These are phyloP conservation scores for Penicillium alfredii DNA, from an alignment of 495 filamentous ascomycete species.

Conservation along the genomic window DNA sequence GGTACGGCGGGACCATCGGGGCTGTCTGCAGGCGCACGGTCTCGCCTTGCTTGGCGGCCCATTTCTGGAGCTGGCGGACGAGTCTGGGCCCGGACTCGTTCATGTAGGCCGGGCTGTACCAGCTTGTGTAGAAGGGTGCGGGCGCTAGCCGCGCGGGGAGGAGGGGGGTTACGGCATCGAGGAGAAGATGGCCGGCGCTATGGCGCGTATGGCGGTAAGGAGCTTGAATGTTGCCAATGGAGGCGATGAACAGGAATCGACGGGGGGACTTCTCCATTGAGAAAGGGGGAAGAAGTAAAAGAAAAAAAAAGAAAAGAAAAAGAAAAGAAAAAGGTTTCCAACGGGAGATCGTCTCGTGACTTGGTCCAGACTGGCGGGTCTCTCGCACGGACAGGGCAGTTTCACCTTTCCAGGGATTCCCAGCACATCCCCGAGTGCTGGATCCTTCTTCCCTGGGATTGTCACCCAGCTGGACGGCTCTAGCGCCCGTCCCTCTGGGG, in stretches of 20 bases:
- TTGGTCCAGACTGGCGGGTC: constrained; percentile 6
- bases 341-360: constrained; percentile 22
- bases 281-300: no score
- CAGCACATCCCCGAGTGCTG: no score
- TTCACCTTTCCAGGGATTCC: neutral
- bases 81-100: constrained; percentile 58
- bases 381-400: neutral
- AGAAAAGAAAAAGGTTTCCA: no score
- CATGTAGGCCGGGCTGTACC: constrained; percentile 68
- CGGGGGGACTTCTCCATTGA: constrained; percentile 8
- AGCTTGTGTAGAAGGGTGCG: constrained; percentile 55
- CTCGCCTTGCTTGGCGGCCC: constrained; percentile 42
- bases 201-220: constrained; percentile 68
- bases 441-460: no score
- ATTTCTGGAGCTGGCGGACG: constrained; percentile 33
- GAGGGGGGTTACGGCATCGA: constrained; percentile 45
- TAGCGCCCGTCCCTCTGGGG: no score
- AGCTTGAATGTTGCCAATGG: constrained; percentile 63
- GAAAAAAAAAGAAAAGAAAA: no score
- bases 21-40: no score
- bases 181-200: constrained; percentile 69
- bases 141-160: constrained; percentile 38
- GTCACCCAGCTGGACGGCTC: no score
- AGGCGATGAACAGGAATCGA: constrained; percentile 58
- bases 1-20: no score